phyloP scores from a whole-genome alignment of 441 rosid species.

The Mallotus repandus region DNA sequence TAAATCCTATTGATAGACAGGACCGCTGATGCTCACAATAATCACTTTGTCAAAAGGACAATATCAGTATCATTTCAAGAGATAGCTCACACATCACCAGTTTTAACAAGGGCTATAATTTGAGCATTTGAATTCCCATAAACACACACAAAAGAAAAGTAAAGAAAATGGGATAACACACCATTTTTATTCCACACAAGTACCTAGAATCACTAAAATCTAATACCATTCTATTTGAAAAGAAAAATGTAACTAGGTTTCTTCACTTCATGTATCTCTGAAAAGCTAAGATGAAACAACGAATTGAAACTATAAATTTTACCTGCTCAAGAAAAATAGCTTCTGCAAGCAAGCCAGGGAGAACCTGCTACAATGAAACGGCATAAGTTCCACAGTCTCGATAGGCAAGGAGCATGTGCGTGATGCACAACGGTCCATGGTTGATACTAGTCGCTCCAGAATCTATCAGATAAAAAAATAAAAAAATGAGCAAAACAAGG shows the following conservation, averaged over 20 bases:
- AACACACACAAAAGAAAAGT: not conserved
- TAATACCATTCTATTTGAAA: not conserved
- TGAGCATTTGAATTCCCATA: not conserved
- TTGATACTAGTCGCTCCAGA: conserved; percentile 75
- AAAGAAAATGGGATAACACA: not conserved
- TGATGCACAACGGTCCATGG: conserved; percentile 97
- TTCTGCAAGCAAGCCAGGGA: conserved; percentile 86
- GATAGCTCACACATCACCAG: not conserved
- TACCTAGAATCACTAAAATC: not conserved
- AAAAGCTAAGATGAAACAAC: not conserved
- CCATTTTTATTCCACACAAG: not conserved
- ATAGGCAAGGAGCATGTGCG: conserved; percentile 95
- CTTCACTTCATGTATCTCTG: not conserved
- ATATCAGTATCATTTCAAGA: not conserved
- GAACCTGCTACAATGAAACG: conserved; percentile 88
- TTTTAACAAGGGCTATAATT: no score
- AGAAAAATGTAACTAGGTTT: not conserved
- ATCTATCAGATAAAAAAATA: conserved; percentile 47
- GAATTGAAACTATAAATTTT: conserved; percentile 4
- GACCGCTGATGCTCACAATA: not conserved
- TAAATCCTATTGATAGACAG: not conserved
- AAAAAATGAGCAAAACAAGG: conserved; percentile 13
- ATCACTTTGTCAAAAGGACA: not conserved
- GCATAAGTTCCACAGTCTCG: conserved; percentile 97
- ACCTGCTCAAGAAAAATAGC: conserved; percentile 91